These are phyloP conservation scores for Lasiodiplodia citricola DNA, from an alignment of 2,329 filamentous ascomycete genomes.

Conservation along the genomic window DNA sequence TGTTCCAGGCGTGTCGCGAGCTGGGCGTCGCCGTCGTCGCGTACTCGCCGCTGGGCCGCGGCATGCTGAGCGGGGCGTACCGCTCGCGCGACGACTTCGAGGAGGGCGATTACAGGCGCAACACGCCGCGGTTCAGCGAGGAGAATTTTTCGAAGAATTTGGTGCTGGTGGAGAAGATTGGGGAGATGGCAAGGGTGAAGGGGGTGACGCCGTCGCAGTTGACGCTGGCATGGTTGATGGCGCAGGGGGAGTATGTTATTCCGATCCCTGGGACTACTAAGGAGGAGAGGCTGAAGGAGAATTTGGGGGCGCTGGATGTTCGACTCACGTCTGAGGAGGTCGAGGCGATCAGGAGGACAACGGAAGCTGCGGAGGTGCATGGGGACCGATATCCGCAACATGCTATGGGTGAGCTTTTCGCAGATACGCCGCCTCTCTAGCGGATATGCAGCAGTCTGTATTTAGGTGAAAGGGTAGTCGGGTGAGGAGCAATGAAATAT, in stretches of 20 bases:
- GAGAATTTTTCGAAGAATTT: conserved; percentile 48
- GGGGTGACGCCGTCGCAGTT: conserved; percentile 62
- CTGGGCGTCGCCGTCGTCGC: conserved; percentile 49
- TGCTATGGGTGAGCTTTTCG: not conserved
- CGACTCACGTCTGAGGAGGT: conserved; percentile 38
- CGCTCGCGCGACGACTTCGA: conserved; percentile 52
- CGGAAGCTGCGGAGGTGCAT: conserved; percentile 48
- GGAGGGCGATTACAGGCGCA: conserved; percentile 41
- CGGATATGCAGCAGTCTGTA: no score
- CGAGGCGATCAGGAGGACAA: conserved; percentile 36
- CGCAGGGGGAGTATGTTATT: conserved; percentile 52
- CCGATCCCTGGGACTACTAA: conserved; percentile 60
- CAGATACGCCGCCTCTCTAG: no score
- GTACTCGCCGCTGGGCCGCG: conserved; percentile 46
- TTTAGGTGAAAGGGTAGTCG: no score
- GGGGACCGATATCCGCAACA: conserved; percentile 45
- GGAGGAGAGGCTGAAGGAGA: conserved; percentile 39
- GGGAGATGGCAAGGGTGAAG: conserved; percentile 51
- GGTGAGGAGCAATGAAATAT: no score
- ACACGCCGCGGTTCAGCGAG: conserved; percentile 49
- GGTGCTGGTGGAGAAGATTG: conserved; percentile 40
- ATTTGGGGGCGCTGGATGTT: conserved; percentile 35
- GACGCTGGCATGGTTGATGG: conserved; percentile 50
- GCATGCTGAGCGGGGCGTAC: conserved; percentile 31
- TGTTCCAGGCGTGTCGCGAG: conserved; percentile 50